These are phyloP conservation scores for Phycomyces blakesleeanus DNA, from an alignment of 192 early-diverging fungal species.

Conservation along the genomic window DNA sequence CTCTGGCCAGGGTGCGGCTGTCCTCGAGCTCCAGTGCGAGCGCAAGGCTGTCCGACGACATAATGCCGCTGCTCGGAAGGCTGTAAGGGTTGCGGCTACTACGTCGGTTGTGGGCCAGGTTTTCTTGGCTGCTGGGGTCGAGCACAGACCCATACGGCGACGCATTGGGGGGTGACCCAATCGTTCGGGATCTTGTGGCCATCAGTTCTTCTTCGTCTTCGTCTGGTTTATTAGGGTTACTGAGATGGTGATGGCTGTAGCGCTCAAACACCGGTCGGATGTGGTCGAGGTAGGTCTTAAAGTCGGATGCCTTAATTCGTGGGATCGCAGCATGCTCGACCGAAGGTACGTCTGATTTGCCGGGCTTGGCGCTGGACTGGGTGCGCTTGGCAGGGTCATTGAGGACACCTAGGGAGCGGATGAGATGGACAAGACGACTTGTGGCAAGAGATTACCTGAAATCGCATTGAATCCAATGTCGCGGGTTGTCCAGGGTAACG, in stretches of 20 bases:
- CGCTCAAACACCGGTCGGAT: conserved; percentile 75
- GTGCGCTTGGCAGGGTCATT: conserved; percentile 63
- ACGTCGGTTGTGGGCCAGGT: conserved; percentile 32
- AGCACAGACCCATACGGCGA: conserved; percentile 47
- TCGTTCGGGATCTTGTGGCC: no score
- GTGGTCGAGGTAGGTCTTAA: conserved; percentile 77
- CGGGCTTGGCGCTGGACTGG: conserved; percentile 42
- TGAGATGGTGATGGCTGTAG: conserved; percentile 71
- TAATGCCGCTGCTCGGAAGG: conserved; percentile 33
- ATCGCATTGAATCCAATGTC: conserved; percentile 83
- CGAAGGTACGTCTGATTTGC: conserved; percentile 52
- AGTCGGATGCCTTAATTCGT: conserved; percentile 70
- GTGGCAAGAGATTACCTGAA: conserved; percentile 35
- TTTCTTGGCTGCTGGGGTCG: conserved; percentile 23
- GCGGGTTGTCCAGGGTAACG: conserved; percentile 57
- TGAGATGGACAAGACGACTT: conserved; percentile 8
- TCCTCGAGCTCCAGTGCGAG: conserved; percentile 28
- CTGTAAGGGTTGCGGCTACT: conserved; percentile 51
- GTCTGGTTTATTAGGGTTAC: conserved; percentile 61
- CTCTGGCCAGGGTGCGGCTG: conserved; percentile 31
- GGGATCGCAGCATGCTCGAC: conserved; percentile 59
- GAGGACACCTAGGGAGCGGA: conserved; percentile 54
- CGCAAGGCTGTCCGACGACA: conserved; percentile 30
- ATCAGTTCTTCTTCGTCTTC: no score
- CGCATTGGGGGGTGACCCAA: background rate